These are phyloP conservation scores for Cutaneotrichosporon cyanovorans DNA, from an alignment of 1,284 basidiomycete genomes.

Conservation along the genomic window DNA sequence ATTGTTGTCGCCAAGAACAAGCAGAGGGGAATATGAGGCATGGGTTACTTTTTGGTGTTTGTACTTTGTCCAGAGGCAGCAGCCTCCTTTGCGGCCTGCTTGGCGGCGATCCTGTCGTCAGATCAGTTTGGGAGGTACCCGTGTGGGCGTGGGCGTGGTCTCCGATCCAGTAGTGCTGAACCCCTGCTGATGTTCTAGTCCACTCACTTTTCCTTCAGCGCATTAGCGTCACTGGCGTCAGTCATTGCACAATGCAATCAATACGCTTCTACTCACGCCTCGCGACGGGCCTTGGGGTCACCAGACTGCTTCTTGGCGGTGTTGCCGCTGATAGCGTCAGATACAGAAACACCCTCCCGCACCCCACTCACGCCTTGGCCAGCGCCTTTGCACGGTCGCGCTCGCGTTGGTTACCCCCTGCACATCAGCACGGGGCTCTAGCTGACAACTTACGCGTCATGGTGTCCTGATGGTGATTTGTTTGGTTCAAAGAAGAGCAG, in stretches of 20 bases:
- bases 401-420: slow-evolving; percentile 21
- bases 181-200: no score
- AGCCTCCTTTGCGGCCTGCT: no score
- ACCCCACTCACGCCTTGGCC: slow-evolving; percentile 18
- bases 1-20: slow-evolving; percentile 13
- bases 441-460: neutral
- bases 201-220: slow-evolving; percentile 23
- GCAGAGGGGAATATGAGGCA: neutral
- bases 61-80: no score
- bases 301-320: slow-evolving; percentile 18
- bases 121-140: neutral
- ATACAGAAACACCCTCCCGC: neutral
- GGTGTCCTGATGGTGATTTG: neutral
- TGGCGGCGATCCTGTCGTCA: neutral
- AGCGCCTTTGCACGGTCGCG: slow-evolving; percentile 17
- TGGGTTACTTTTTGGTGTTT: no score
- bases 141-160: no score
- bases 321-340: neutral
- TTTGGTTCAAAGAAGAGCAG: neutral
- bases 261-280: slow-evolving; percentile 1
- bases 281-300: slow-evolving; percentile 9
- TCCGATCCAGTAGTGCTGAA: no score
- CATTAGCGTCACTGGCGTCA: slow-evolving; percentile 14
- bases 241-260: no score
- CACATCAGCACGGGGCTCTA: no score